Evolutionary conservation across 2,329 filamentous ascomycete species (phyloP).

Genomic region (Arthrobotrys sinensis): DNA sequence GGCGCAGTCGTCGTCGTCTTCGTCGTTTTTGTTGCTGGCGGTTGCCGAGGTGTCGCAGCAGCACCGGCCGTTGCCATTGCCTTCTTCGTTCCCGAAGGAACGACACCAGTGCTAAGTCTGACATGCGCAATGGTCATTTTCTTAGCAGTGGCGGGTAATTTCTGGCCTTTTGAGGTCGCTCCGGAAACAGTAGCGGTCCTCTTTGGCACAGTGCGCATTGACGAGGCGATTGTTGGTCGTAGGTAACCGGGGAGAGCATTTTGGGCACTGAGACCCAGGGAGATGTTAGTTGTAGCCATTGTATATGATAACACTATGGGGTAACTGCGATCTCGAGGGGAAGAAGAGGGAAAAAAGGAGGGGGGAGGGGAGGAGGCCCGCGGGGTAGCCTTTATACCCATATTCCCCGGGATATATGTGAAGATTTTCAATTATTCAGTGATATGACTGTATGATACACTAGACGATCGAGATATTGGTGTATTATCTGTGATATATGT

Average conservation of each 20-base stretch:
- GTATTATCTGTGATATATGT: background rate
- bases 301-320: slow-evolving; percentile 1
- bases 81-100: slow-evolving; percentile 12
- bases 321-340: slow-evolving; percentile 8
- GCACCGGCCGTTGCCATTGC: slow-evolving; percentile 5
- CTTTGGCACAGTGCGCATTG: background rate
- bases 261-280: slow-evolving; percentile 17
- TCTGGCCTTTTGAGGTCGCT: background rate
- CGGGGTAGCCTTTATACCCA: background rate
- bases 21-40: background rate
- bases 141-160: slow-evolving; percentile 5
- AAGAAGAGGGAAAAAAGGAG: slow-evolving; percentile 2
- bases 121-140: slow-evolving; percentile 9
- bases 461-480: no score
- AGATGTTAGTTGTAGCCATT: slow-evolving; percentile 18
- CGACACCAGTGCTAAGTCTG: slow-evolving; percentile 6
- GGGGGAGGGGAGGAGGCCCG: background rate
- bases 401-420: background rate
- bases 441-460: background rate
- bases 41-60: slow-evolving; percentile 6
- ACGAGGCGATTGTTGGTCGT: slow-evolving; percentile 15
- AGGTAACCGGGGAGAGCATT: slow-evolving; percentile 6
- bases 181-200: no score
- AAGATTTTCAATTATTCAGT: background rate
- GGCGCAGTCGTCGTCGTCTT: background rate